phyloP scores from a whole-genome alignment of 1,284 basidiomycete genomes.

The Ceratobasidium sp. region DNA sequence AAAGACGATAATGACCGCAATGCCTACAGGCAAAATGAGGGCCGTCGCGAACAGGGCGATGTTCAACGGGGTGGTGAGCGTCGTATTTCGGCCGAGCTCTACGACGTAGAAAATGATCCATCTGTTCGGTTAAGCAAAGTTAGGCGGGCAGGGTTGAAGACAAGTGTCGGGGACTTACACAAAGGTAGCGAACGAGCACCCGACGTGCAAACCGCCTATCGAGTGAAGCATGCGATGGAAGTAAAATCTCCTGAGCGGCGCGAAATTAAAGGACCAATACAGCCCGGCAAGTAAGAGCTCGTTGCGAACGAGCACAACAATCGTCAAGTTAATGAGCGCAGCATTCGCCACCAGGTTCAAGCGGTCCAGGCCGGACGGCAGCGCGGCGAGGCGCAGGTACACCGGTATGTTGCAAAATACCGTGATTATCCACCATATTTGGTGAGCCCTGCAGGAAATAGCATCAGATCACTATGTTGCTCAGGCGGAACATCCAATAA shows the following conservation, averaged over 20 bases:
- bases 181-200: conserved; percentile 41
- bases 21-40: conserved; percentile 33
- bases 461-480: background rate
- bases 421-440: conserved; percentile 42
- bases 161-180: conserved; percentile 19
- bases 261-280: conserved; percentile 24
- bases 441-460: conserved; percentile 39
- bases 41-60: conserved; percentile 32
- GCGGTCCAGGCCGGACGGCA: conserved; percentile 21
- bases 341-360: conserved; percentile 31
- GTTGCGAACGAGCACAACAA: conserved; percentile 35
- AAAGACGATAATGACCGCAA: conserved; percentile 32
- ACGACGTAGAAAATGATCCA: conserved; percentile 46
- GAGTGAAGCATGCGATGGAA: conserved; percentile 38
- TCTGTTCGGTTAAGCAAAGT: conserved; percentile 17
- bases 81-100: conserved; percentile 40
- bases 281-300: conserved; percentile 22
- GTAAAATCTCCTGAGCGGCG: conserved; percentile 38
- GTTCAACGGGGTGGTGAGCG: conserved; percentile 5
- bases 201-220: conserved; percentile 38
- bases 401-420: conserved; percentile 29
- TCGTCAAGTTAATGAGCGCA: conserved; percentile 34
- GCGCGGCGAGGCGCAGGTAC: conserved; percentile 27
- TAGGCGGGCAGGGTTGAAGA: conserved; percentile 1
- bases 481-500: background rate